Conservation (phyloP, 2,329 filamentous ascomycete genomes). For the Chaetomiaceae sp. region DNA sequence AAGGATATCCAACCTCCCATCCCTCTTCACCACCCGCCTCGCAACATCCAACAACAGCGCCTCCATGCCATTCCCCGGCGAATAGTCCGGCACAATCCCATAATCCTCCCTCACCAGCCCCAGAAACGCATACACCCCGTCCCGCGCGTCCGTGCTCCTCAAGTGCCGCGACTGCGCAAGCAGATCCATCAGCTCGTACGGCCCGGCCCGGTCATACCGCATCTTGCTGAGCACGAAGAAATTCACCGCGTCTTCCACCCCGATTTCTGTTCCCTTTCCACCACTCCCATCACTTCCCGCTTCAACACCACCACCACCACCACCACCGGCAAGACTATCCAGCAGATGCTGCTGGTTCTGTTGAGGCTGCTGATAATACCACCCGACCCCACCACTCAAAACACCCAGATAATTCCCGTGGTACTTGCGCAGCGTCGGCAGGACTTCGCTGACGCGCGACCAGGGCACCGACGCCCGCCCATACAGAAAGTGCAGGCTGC, state of each 20-base stretch:
- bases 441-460: constrained; percentile 1
- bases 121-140: constrained; percentile 9
- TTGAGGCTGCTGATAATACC: too few relatives aligned
- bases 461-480: constrained; percentile 6
- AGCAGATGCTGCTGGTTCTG: too few relatives aligned
- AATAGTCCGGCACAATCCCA: constrained; percentile 10
- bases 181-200: constrained; percentile 7
- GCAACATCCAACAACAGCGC: constrained; percentile 4
- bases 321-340: too few relatives aligned
- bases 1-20: not conserved
- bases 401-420: not conserved
- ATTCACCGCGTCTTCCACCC: not conserved
- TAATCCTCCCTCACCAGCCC: constrained; percentile 3
- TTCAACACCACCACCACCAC: too few relatives aligned
- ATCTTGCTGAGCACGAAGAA: constrained; percentile 7
- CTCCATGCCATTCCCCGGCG: constrained; percentile 1
- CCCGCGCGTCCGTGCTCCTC: not conserved
- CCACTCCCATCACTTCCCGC: too few relatives aligned
- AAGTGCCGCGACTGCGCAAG: constrained; percentile 5
- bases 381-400: not conserved
- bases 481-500: constrained; percentile 2
- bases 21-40: not conserved
- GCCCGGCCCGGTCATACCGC: constrained; percentile 5
- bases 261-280: too few relatives aligned
- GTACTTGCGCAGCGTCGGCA: constrained; percentile 11